Percentiles rank a stretch among this genome's conserved stretches.
phyloP scores from a whole-genome alignment of 306 rosid genomes.

The Carpinus viminea region DNA sequence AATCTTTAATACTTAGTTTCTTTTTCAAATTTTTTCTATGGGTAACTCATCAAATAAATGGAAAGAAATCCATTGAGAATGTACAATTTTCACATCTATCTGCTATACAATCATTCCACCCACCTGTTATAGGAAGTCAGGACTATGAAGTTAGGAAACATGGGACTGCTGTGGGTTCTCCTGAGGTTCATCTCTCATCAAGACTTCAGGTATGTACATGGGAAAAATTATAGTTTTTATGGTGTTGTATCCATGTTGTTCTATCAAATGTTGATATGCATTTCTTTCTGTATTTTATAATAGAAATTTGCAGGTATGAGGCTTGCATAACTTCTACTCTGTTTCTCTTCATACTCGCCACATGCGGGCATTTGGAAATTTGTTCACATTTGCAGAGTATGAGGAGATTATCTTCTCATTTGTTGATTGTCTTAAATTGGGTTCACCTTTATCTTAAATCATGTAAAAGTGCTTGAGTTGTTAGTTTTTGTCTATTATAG shows the following conservation, averaged over 20 bases:
- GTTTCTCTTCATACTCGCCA: neutral
- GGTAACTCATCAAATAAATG: conserved; percentile 83
- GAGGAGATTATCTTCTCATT: conserved; percentile 11
- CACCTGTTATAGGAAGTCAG: conserved; percentile 70
- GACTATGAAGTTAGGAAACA: conserved; percentile 79
- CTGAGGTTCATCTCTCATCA: conserved; percentile 92
- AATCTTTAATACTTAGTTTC: conserved; percentile 76
- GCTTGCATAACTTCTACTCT: neutral
- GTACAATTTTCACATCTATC: conserved; percentile 74
- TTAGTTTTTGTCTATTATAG: neutral
- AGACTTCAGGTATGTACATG: conserved; percentile 70
- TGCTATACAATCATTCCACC: conserved; percentile 76
- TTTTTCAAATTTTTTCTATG: conserved; percentile 89
- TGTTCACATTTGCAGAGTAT: neutral
- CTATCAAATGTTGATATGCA: neutral
- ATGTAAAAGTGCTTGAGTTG: neutral
- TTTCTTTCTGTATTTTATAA: conserved; percentile 18
- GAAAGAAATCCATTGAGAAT: conserved; percentile 33
- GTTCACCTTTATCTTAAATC: conserved; percentile 18
- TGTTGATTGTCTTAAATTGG: conserved; percentile 8
- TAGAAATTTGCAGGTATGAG: neutral
- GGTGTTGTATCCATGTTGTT: neutral
- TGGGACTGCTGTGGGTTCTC: conserved; percentile 89
- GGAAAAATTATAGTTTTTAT: neutral
- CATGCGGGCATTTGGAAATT: neutral